Evolutionary conservation across 441 rosid genomes (phyloP).

Genomic region (Macaranga tanarius): DNA sequence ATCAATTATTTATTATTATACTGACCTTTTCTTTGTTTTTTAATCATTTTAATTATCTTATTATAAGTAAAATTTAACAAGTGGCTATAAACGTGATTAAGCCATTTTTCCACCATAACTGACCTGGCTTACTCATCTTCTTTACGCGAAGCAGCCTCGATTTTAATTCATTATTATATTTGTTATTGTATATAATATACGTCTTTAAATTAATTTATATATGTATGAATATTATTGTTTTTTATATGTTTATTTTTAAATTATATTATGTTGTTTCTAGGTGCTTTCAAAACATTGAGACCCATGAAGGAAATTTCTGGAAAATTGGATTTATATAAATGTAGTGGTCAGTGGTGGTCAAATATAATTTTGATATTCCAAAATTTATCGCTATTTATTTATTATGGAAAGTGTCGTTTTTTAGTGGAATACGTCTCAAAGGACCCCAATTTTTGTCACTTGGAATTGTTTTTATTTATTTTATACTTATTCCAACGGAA

Average conservation of each 20-base stretch:
- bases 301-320: neutral
- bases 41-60: neutral
- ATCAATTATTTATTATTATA: neutral
- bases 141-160: slow-evolving; percentile 7
- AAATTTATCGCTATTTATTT: neutral
- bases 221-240: neutral
- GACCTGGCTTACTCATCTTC: neutral
- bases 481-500: too few species aligned
- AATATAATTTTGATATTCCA: neutral
- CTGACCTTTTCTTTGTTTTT: neutral
- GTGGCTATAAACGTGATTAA: neutral
- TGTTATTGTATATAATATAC: too few species aligned
- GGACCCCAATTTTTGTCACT: too few species aligned
- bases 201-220: too few species aligned
- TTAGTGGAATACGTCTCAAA: too few species aligned
- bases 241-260: neutral
- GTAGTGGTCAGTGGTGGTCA: too few species aligned
- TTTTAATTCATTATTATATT: neutral
- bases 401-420: too few species aligned
- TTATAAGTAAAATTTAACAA: too few species aligned
- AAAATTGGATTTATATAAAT: too few species aligned
- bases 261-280: neutral
- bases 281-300: neutral
- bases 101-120: neutral
- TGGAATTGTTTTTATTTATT: too few species aligned